Evolutionary conservation across 352 stramenopile genomes (phyloP).

Genomic region (Phytophthora parvispora): DNA sequence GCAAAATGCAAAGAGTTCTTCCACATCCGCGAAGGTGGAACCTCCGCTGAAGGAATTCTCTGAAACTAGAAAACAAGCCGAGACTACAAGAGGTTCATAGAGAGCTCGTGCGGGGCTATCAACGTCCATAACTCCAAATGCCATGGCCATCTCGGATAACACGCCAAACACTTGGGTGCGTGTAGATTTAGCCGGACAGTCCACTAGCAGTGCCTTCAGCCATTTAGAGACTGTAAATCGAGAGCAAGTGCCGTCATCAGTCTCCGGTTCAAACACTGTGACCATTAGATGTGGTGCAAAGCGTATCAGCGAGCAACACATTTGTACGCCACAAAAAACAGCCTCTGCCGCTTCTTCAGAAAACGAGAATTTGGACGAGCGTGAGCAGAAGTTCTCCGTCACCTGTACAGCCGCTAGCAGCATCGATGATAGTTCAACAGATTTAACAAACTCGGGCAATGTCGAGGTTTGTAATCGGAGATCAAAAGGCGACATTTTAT

Average conservation of each 20-base stretch:
- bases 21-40: slow-evolving; percentile 10
- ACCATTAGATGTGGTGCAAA: slow-evolving; percentile 20
- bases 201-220: slow-evolving; percentile 34
- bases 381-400: slow-evolving; percentile 9
- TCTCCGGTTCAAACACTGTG: slow-evolving; percentile 12
- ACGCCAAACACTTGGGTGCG: slow-evolving; percentile 20
- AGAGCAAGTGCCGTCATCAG: neutral
- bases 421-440: slow-evolving; percentile 31
- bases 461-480: slow-evolving; percentile 36
- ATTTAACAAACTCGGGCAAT: slow-evolving; percentile 43
- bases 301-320: slow-evolving; percentile 35
- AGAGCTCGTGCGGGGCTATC: slow-evolving; percentile 12
- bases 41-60: neutral
- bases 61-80: slow-evolving; percentile 26
- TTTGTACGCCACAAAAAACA: slow-evolving; percentile 27
- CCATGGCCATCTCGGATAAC: slow-evolving; percentile 27
- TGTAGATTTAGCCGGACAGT: slow-evolving; percentile 33
- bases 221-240: slow-evolving; percentile 15
- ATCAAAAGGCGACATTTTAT: slow-evolving; percentile 37
- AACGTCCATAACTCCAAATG: slow-evolving; percentile 16
- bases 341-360: slow-evolving; percentile 37
- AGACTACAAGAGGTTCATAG: slow-evolving; percentile 36
- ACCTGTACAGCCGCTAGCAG: slow-evolving; percentile 19
- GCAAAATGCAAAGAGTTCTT: slow-evolving; percentile 37
- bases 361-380: slow-evolving; percentile 5